phyloP scores from a whole-genome alignment of 768 basidiomycete genomes.

The Mycena sanguinolenta region DNA sequence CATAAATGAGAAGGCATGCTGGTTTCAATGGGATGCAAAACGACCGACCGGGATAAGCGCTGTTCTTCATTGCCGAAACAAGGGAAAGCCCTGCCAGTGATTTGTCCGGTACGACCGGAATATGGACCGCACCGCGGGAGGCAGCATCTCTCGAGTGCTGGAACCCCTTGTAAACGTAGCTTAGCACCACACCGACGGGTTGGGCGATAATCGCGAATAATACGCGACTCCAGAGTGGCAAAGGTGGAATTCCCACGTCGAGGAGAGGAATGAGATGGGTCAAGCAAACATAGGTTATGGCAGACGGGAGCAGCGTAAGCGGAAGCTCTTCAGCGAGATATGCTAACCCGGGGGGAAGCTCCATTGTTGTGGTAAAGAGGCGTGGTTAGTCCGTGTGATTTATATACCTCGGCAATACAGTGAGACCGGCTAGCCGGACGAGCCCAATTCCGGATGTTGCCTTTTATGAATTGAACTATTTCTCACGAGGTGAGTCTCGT shows the following conservation, averaged over 20 bases:
- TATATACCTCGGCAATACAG: too few relatives aligned
- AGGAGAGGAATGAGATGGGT: slow-evolving; percentile 14
- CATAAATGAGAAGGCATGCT: not conserved
- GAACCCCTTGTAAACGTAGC: not conserved
- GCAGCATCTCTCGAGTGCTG: slow-evolving; percentile 10
- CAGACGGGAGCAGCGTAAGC: not conserved
- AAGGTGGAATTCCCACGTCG: not conserved
- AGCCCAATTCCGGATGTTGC: too few relatives aligned
- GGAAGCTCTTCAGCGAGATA: slow-evolving; percentile 17
- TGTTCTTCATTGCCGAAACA: not conserved
- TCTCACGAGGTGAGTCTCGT: too few relatives aligned
- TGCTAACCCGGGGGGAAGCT: slow-evolving; percentile 13
- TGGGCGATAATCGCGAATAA: slow-evolving; percentile 9
- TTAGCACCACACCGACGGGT: not conserved
- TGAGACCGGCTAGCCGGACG: too few relatives aligned
- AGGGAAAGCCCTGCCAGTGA: slow-evolving; percentile 6
- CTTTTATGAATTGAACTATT: too few relatives aligned
- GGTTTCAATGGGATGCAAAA: not conserved
- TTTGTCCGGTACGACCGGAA: slow-evolving; percentile 13
- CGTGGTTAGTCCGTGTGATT: too few relatives aligned
- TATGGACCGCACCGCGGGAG: slow-evolving; percentile 12
- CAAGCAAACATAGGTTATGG: not conserved
- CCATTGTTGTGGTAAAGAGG: slow-evolving; percentile 3
- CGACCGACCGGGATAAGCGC: slow-evolving; percentile 21
- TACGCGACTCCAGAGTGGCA: slow-evolving; percentile 19